phyloP scores from a whole-genome alignment of 805 yeast genomes.

The Metahyphopichia silvanorum region DNA sequence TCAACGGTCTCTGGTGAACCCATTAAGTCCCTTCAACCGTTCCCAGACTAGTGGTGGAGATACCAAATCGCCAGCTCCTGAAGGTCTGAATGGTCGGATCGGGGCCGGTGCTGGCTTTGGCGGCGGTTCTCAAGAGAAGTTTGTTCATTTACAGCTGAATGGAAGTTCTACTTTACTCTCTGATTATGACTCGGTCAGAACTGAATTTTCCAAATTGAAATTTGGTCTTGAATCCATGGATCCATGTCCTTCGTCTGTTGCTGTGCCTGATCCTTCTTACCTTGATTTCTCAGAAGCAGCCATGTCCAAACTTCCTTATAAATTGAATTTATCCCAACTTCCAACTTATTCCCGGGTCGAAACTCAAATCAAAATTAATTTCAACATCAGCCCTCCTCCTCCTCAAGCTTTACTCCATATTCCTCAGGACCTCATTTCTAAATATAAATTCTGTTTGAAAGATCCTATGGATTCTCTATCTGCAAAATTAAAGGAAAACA shows the following conservation, averaged over 20 bases:
- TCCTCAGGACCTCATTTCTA: slow-evolving; percentile 84
- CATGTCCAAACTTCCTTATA: slow-evolving; percentile 43
- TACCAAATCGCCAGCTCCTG: not conserved
- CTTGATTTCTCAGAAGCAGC: slow-evolving; percentile 36
- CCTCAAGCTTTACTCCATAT: slow-evolving; percentile 68
- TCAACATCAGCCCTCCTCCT: slow-evolving; percentile 74
- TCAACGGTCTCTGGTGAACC: not conserved
- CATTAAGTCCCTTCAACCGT: slow-evolving; percentile 8
- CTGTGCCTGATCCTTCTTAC: slow-evolving; percentile 28
- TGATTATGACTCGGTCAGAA: slow-evolving; percentile 40
- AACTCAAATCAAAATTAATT: slow-evolving; percentile 82
- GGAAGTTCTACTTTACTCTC: slow-evolving; percentile 4
- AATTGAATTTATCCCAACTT: slow-evolving; percentile 53
- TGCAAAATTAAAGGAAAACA: slow-evolving; percentile 42
- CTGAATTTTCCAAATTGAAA: slow-evolving; percentile 48
- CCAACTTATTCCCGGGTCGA: slow-evolving; percentile 90
- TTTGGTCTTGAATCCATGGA: slow-evolving; percentile 47
- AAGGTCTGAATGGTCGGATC: too few relatives aligned
- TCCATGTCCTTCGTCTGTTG: slow-evolving; percentile 30
- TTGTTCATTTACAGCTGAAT: too few relatives aligned
- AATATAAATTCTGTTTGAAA: slow-evolving; percentile 73
- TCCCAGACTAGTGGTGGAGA: not conserved
- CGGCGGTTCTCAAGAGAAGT: not conserved
- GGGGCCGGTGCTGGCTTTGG: too few relatives aligned
- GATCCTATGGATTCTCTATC: slow-evolving; percentile 45